A percentile compares a stretch with the other conserved stretches of the same genome.
phyloP scores from a whole-genome alignment of 2,329 filamentous ascomycete genomes.

The Aquanectria penicillioides region DNA sequence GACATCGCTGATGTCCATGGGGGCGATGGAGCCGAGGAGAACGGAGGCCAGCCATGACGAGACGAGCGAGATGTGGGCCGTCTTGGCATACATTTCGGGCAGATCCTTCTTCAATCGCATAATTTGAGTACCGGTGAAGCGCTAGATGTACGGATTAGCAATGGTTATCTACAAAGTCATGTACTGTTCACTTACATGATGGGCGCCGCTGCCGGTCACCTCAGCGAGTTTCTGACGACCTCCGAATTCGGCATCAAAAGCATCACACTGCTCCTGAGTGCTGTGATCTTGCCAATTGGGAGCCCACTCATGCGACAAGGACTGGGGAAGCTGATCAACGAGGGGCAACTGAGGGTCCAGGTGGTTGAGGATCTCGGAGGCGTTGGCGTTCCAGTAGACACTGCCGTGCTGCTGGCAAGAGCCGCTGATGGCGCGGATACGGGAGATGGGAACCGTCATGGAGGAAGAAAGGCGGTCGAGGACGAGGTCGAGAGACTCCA shows the following conservation, averaged over 20 bases:
- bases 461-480: slow-evolving; percentile 76
- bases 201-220: slow-evolving; percentile 89
- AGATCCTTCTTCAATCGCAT: slow-evolving; percentile 84
- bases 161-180: neutral
- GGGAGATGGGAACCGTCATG: slow-evolving; percentile 71
- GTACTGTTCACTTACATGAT: slow-evolving; percentile 74
- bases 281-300: slow-evolving; percentile 99
- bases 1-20: slow-evolving; percentile 92
- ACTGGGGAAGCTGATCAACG: slow-evolving; percentile 75
- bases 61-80: slow-evolving; percentile 88
- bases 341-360: slow-evolving; percentile 71
- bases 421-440: slow-evolving; percentile 84
- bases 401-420: slow-evolving; percentile 98
- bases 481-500: slow-evolving; percentile 91
- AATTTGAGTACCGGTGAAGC: slow-evolving; percentile 98
- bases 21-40: slow-evolving; percentile 85
- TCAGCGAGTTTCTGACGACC: slow-evolving; percentile 75
- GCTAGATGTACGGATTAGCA: slow-evolving; percentile 56
- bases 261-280: slow-evolving; percentile 90
- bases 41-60: slow-evolving; percentile 95
- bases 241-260: slow-evolving; percentile 81
- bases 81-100: slow-evolving; percentile 82
- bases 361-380: slow-evolving; percentile 69
- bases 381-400: slow-evolving; percentile 86
- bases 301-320: slow-evolving; percentile 85